Evolutionary conservation across 1,284 basidiomycete species (phyloP), one percentile per base, ranked within the genome.

Genomic region (Malassezia globosa): DNA sequence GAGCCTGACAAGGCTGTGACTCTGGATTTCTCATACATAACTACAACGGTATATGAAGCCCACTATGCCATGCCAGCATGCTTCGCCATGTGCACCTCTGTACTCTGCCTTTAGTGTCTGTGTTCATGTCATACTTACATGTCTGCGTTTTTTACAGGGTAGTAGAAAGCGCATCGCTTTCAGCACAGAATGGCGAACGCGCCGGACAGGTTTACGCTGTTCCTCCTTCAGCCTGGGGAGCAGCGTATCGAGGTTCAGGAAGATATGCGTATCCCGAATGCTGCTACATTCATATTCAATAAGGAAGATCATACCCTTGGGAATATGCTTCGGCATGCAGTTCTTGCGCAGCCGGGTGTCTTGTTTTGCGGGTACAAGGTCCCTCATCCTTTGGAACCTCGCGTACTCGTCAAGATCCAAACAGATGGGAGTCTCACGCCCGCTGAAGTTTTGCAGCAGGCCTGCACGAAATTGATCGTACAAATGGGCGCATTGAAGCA

Each of bases 321-420:
- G 5, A 94, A 94, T 75, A 87, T 97, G 85, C 77, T 97, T 16
- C 81, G 94, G 63, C 81, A 86, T 29, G 63, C 66, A n/a, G 65
- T 69, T 4, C 60, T 71, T 4, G 53, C 60, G 31, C 58, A 64
- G 31, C 61, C 64, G 3, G 60, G 58, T n/a, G 62, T 71, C 5
- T 81, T 92, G 52, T 97, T 97, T 71, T 89, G 89, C 2, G 92
- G 92, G 0, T 96, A 96, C 81, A 89, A 90, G 76, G 87, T 92
- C 31, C 89, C 92, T 0, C 92, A 96, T 66, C 92, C 94, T 1
- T 80, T 95, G 16, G 87, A 95, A 58, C 89, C 92, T 7, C 80
- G 88, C 65, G 92, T 96, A 73, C 77, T 85, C 33, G 79, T 97
- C 73, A 95, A 94, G 73, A 82, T 96, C 53, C 92, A 96, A 74